Conservation (phyloP, 228 moss, liverwort and hornwort species). For the Sphagnum magellanicum region DNA sequence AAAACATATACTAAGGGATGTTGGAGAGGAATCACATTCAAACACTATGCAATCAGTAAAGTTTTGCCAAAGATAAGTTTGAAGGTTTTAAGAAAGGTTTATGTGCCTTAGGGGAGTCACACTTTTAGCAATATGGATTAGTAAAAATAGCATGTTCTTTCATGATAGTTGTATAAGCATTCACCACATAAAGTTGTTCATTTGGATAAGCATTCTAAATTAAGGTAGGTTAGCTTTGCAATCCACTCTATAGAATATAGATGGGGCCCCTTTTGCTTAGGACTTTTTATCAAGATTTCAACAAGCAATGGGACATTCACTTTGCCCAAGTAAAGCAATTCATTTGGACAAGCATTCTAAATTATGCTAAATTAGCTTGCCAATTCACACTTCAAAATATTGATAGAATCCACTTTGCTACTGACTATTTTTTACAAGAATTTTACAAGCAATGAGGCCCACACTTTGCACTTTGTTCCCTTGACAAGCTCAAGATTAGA, state of each 20-base stretch:
- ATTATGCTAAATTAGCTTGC: too few relatives aligned
- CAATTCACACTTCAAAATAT: too few relatives aligned
- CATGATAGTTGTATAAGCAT: background rate
- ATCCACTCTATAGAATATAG: background rate
- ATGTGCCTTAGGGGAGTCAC: background rate
- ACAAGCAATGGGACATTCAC: background rate
- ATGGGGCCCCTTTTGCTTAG: background rate
- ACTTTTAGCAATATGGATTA: background rate
- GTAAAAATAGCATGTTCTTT: background rate
- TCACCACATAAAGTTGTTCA: too few relatives aligned
- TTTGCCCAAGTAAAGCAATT: too few relatives aligned
- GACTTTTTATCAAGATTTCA: background rate
- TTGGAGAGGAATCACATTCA: background rate
- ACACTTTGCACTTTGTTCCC: background rate
- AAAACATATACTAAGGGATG: background rate
- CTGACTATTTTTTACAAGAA: too few relatives aligned
- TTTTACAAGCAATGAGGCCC: too few relatives aligned
- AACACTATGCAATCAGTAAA: background rate
- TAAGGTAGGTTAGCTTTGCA: background rate
- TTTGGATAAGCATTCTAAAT: background rate
- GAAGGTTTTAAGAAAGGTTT: background rate
- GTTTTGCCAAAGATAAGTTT: background rate
- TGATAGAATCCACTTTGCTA: too few relatives aligned
- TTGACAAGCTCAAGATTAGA: background rate
- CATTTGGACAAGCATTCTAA: too few relatives aligned